Evolutionary conservation across 148 eudicot genomes (phyloP).

Genomic region (Nyssa sinensis): DNA sequence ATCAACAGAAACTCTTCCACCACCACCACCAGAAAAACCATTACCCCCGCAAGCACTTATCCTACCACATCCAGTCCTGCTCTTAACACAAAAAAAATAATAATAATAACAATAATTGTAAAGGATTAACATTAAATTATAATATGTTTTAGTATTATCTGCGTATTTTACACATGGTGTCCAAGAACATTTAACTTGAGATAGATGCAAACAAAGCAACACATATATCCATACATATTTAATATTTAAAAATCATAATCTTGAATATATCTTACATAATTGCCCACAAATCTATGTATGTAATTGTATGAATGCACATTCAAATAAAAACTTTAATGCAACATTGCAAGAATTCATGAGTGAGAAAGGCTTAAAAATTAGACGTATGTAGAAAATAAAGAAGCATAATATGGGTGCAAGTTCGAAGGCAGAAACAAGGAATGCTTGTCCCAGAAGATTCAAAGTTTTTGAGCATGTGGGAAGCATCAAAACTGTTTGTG

Average conservation of each 20-base stretch:
- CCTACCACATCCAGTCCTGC: conserved; percentile 85
- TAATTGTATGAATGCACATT: not conserved
- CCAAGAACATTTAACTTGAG: not conserved
- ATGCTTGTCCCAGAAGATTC: no score
- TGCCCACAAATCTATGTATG: not conserved
- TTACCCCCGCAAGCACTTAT: conserved; percentile 91
- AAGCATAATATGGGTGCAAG: no score
- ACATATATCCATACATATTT: not conserved
- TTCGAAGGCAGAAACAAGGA: no score
- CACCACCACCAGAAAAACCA: conserved; percentile 98
- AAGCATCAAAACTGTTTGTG: no score
- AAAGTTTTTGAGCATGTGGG: no score
- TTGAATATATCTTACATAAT: not conserved
- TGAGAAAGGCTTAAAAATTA: not conserved
- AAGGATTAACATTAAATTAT: conserved; percentile 11
- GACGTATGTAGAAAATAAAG: no score
- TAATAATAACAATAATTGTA: no score
- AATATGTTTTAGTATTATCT: not conserved
- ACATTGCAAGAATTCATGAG: not conserved
- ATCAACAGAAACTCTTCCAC: conserved; percentile 91
- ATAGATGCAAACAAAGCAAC: not conserved
- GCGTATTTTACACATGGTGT: not conserved
- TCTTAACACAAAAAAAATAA: conserved; percentile 27
- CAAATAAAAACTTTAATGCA: not conserved
- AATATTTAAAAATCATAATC: not conserved